phyloP scores from a whole-genome alignment of 345 rosid species.

The Sonneratia alba region DNA sequence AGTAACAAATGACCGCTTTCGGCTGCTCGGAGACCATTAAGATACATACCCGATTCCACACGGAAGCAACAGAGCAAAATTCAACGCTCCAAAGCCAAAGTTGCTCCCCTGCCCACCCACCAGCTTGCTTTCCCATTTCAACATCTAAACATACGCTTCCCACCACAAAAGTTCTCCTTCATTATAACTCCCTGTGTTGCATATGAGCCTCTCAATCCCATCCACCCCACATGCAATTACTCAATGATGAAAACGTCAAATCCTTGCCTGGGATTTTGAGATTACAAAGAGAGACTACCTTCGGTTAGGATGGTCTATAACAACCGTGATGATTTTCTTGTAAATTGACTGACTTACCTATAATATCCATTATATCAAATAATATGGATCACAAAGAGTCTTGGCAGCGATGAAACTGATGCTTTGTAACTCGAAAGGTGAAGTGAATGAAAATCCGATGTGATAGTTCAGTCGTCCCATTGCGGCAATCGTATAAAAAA shows the following conservation, averaged over 20 bases:
- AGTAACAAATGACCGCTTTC: not conserved
- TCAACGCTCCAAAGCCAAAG: not conserved
- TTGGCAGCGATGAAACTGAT: not conserved
- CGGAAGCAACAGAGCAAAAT: not conserved
- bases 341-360: too few species aligned
- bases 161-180: not conserved
- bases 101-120: not conserved
- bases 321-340: too few species aligned
- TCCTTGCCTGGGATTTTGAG: too few species aligned
- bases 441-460: too few species aligned
- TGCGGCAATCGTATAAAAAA: not conserved
- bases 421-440: not conserved
- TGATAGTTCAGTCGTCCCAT: not conserved
- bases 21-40: not conserved
- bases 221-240: not conserved
- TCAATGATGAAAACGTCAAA: not conserved
- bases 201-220: not conserved
- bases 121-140: not conserved
- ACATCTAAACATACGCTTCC: slow-evolving; percentile 1
- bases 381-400: not conserved
- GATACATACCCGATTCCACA: not conserved
- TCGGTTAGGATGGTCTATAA: too few species aligned
- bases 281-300: too few species aligned
- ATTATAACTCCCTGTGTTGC: not conserved
- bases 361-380: too few species aligned